These are phyloP conservation scores for Penicillium pancosmium DNA, from an alignment of 495 filamentous ascomycete species.

Conservation along the genomic window DNA sequence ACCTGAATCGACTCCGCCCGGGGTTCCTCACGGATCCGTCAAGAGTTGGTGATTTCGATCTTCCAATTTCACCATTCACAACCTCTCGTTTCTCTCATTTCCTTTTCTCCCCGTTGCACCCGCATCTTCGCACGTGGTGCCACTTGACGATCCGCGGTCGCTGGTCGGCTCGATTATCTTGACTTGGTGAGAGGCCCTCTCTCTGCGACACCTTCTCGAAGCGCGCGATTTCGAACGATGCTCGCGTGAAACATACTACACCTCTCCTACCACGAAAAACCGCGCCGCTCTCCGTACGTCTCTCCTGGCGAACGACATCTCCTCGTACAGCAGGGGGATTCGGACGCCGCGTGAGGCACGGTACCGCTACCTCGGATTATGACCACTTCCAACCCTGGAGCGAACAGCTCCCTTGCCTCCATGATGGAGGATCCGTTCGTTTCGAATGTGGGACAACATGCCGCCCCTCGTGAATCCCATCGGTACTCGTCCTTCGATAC, in stretches of 20 bases:
- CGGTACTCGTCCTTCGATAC: conserved; percentile 80
- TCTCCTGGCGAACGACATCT: conserved; percentile 30
- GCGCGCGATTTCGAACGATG: conserved; percentile 36
- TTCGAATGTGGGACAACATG: conserved; percentile 37
- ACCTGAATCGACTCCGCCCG: conserved; percentile 10
- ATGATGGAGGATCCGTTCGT: conserved; percentile 61
- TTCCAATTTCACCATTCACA: conserved; percentile 15
- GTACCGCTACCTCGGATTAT: conserved; percentile 16
- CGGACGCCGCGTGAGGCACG: conserved; percentile 28
- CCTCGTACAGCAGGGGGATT: conserved; percentile 29
- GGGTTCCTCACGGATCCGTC: conserved; percentile 25
- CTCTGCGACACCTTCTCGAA: conserved; percentile 12
- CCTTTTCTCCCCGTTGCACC: conserved; percentile 7
- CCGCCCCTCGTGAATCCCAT: conserved; percentile 56
- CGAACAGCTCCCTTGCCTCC: conserved; percentile 28
- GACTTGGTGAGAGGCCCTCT: conserved; percentile 5
- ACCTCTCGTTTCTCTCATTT: conserved; percentile 13
- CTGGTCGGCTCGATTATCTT: conserved; percentile 38
- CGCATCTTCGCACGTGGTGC: conserved; percentile 16
- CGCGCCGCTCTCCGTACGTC: conserved; percentile 26
- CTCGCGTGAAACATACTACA: conserved; percentile 29
- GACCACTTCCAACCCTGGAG: conserved; percentile 22
- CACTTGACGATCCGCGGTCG: conserved; percentile 29
- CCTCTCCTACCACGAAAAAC: conserved; percentile 15
- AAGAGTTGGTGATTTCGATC: conserved; percentile 25